Evolutionary conservation across 2,329 filamentous ascomycete species (phyloP), one percentile per base, ranked within the genome.

Genomic region (Exutisphaerella laricina): DNA sequence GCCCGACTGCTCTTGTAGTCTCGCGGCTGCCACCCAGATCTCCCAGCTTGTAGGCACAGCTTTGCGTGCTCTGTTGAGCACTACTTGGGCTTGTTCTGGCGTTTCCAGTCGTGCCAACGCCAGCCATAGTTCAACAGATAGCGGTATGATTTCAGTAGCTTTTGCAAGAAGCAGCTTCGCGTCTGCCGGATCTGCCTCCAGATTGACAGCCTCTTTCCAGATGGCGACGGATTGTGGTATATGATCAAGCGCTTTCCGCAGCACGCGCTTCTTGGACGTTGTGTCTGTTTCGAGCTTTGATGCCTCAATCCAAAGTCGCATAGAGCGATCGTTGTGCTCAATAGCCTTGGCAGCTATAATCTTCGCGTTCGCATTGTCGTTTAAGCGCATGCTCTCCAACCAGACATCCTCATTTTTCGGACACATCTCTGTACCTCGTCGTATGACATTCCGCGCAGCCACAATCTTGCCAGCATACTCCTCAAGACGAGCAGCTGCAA

Each of bases 191-290:
- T 95, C 84, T 58, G 96, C 90, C 60, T 97, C 92, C 42, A 97
- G 70, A 56, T 97, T 97, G 50, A 98, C 90, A 4, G 90, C 84
- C 62, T 94, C 88, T 63, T 97, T 98, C 92, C 92, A 98, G n/a
- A 98, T 77, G 30, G 86, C 84, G 35, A 97, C 92, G 0, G 90
- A 97, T 59, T 95, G 88, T 1, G 89, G 89, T 29, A 96, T 85
- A 58, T 95, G 84, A 57, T 97, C 87, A 32, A 98, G 74, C 0
- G 92, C 94, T 60, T 94, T 86, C 42, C 89, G 79, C 23, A 96
- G 80, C 5, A 98, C 92, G 60, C 88, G 82, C 69, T 97, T 97
- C 67, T 94, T 94, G 8, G 88, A 86, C 46, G 83, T 78, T 1
- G 80, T 70, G 35, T 95, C 84, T 5, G 80, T 80, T 64, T 98